Percentiles rank a stretch among this genome's conserved stretches.
These are phyloP conservation scores for Penicillium goetzii DNA, from an alignment of 495 filamentous ascomycete species.

Conservation along the genomic window DNA sequence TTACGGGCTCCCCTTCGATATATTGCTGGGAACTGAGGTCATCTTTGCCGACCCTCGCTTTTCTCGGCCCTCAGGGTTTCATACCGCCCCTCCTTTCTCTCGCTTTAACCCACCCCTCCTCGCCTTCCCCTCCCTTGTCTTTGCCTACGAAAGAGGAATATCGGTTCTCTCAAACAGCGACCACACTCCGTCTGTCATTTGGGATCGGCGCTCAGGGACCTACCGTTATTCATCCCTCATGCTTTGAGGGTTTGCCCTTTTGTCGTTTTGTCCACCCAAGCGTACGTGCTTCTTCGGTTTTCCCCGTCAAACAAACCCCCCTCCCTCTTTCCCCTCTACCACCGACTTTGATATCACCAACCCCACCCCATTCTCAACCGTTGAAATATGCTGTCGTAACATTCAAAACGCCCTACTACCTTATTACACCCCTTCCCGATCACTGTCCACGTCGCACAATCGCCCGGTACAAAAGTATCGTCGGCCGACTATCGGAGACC, in stretches of 20 bases:
- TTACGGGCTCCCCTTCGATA: constrained; percentile 11
- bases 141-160: constrained; percentile 22
- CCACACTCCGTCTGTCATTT: constrained; percentile 25
- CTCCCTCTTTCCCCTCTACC: constrained; percentile 23
- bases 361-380: not conserved
- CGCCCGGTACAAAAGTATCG: not conserved
- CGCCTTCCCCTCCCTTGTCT: constrained; percentile 27
- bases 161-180: constrained; percentile 30
- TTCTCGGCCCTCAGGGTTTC: constrained; percentile 32
- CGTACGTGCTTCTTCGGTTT: constrained; percentile 36
- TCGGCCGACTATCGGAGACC: constrained; percentile 17
- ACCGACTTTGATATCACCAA: constrained; percentile 5
- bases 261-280: constrained; percentile 45
- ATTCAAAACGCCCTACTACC: not conserved
- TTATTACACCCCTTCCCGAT: constrained; percentile 12
- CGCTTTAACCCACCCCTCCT: constrained; percentile 36
- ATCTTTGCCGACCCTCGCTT: constrained; percentile 14
- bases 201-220: constrained; percentile 34
- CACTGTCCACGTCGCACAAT: constrained; percentile 16
- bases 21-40: constrained; percentile 10
- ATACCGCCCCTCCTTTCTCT: constrained; percentile 33
- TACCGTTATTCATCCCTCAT: constrained; percentile 38
- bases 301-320: constrained; percentile 24
- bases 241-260: constrained; percentile 45
- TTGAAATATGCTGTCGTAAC: not conserved